Base-by-base conservation (phyloP, 2,329 filamentous ascomycete species). In the Exophiala dermatitidis region DNA sequence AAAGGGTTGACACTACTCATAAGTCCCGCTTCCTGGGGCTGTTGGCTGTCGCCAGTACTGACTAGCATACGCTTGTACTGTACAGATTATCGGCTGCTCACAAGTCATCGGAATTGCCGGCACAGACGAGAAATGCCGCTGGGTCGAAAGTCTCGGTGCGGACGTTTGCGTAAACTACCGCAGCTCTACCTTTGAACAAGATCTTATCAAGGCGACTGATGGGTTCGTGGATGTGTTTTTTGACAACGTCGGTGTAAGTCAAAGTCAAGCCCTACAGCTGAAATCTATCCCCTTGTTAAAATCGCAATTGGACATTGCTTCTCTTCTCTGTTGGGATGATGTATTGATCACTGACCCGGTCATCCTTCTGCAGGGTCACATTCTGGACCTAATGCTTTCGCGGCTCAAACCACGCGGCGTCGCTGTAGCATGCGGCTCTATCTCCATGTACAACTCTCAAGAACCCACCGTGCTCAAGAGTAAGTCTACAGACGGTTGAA, bases 161-260 rank as follows among this genome's bases (percentile, higher is more conserved):
- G 84, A 88, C 62, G 76, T 72, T 6, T 60, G 58, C 32, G 63
- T 88, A 51, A 85, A 88, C 69, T 88, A 88, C 72, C 86, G 86
- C 73, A 76, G 76, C 42, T 57, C 74, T 74, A 61, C 75, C 74
- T 50, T 81, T 77, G 10, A 86, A 81, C 7, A 75, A 71, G 60
- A 66, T 32, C 50, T 60, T 36, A 47, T 31, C 31, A 49, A 56
- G 5, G 59, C 59, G 10, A 57, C 53, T 1, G 50, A 56, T 7
- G 53, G 52, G 9, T 59, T 54, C 26, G 85, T 84, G 50, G 81
- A 86, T 68, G 80, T 88, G 9, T 88, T 82, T 68, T 88, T 81
- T 66, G 85, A 88, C 68, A 88, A 88, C 34, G 60, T 71, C 50
- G 60, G 60, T 9, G 52, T 54, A 46, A 52, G 51, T 52, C 12